Evolutionary conservation across 441 rosid genomes (phyloP), one percentile per base, ranked within the genome.

Genomic region (Adansonia gregorii): DNA sequence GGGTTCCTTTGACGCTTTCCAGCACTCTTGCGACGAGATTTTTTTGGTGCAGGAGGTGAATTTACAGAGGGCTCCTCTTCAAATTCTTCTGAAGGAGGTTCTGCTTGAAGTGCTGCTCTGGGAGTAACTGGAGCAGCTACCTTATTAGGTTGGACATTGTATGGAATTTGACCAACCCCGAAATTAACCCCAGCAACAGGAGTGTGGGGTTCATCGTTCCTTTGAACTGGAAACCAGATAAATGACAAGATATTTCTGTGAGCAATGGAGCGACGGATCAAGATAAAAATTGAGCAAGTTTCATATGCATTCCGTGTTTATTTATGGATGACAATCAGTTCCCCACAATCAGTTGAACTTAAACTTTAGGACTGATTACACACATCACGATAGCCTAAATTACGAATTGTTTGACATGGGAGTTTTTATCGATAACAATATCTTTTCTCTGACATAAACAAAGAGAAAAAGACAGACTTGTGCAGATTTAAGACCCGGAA

Each of bases 61-160:
- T 76, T 55, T 14, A 31, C 20, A 15, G 63, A 80, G 45, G 55
- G 10, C n/a, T 76, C 71, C 41, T 39, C 70, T 48, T 61, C 52
- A 54, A 4, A 60, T 52, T 52, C 64, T 56, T 8, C 14, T 27
- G 4, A 59, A 72, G 27, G 56, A 65, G 60, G 22, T 22, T 60
- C 73, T 2, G 4, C 19, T 52, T 75, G 45, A n/a, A 12, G 54
- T 70, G 46, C 15, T 72, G 55, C 49, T 77, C 72, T 59, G 27
- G 49, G 14, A 52, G 49, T 54, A n/a, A 9, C 43, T 61, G 15
- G 22, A 67, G 12, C 52, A 54, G 3, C 72, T 12, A 46, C 20
- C 65, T 52, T 66, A 20, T 52, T 20, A 51, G 64, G 73, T 52
- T 17, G 45, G 60, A 31, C 76, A 60, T 20, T 20, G 15, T 12